Base-by-base conservation (phyloP, 2,329 filamentous ascomycete genomes). In the Fusarium nurragi region DNA sequence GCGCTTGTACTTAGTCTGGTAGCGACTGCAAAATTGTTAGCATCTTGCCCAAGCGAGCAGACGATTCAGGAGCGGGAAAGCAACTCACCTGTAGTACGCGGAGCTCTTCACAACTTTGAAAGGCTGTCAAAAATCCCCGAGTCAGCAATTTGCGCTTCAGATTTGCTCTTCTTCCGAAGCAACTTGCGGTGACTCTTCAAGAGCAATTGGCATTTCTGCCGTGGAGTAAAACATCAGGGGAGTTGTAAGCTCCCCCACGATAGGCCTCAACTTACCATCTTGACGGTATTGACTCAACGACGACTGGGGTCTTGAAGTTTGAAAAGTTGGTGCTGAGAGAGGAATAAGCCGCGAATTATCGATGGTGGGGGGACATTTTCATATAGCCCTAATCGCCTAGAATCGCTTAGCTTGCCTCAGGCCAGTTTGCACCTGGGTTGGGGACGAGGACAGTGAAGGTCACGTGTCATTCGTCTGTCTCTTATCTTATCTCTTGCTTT, bases 71-170 rank as follows among this genome's bases (percentile, higher is more conserved):
- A 41, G 25, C 4, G 7, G 37, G 18, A 11, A 32, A 26, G 38
- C 14, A 60, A 83, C 90, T 90, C 78, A 97, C 93, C 93, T 97
- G 89, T 92, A 97, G 93, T 98, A 99, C 80, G 95, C 91, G 84
- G 90, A 93, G 88, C 90, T 97, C 91, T 98, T 98, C 81, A 95
- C 88, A 81, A 90, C 83, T 89, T 98, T 98, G 88, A 93, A 94
- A 83, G 87, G 79, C 93, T 97, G 79, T 73, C 71, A 64, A 52
- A 64, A 77, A 82, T 82, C 84, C 86, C 82, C 89, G 92, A 97
- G 93, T 97, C 94, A 97, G 94, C 94, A 97, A 97, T 97, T 97
- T 89, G 88, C 94, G 93, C 94, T 97, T 97, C 94, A 97, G 94
- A 87, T 76, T 73, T 78, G 76, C 77, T 79, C 77, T 68, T 77